Evolutionary conservation across 2,329 filamentous ascomycete genomes (phyloP).

Genomic region (Sarocladium brachiariae): DNA sequence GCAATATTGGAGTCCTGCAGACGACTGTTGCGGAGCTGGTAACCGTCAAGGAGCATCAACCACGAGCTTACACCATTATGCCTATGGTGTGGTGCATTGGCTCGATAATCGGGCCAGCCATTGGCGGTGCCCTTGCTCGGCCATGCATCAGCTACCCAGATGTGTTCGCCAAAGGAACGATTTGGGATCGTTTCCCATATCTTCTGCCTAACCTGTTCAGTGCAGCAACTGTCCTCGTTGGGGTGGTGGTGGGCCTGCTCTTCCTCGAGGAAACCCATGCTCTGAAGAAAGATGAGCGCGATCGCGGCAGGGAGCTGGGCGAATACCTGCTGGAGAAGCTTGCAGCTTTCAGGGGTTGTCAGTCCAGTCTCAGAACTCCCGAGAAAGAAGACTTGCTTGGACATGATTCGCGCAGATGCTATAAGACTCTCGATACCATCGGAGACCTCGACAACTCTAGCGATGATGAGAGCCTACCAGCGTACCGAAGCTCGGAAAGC

Average conservation of each 20-base stretch:
- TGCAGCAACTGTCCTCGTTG: slow-evolving; percentile 66
- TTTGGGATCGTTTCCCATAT: slow-evolving; percentile 86
- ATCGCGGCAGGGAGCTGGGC: slow-evolving; percentile 71
- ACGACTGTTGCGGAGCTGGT: slow-evolving; percentile 93
- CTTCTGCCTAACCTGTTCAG: slow-evolving; percentile 90
- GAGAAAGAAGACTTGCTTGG: slow-evolving; percentile 57
- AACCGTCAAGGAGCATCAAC: slow-evolving; percentile 87
- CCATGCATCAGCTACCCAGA: slow-evolving; percentile 77
- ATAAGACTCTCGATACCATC: slow-evolving; percentile 1
- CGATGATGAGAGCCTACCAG: slow-evolving; percentile 55
- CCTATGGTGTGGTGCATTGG: slow-evolving; percentile 97
- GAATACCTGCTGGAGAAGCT: slow-evolving; percentile 55
- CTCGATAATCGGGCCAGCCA: slow-evolving; percentile 85
- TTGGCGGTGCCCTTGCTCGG: slow-evolving; percentile 83
- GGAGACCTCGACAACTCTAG: slow-evolving; percentile 20
- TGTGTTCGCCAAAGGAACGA: slow-evolving; percentile 62
- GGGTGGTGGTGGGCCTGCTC: slow-evolving; percentile 70
- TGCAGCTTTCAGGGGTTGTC: slow-evolving; percentile 22
- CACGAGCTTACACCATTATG: slow-evolving; percentile 94
- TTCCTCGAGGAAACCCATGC: slow-evolving; percentile 94
- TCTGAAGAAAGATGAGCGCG: slow-evolving; percentile 67
- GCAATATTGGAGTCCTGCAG: slow-evolving; percentile 92
- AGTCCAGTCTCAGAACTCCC: slow-evolving; percentile 30
- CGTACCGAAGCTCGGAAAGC: slow-evolving; percentile 57
- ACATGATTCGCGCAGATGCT: background rate